Percentiles rank a stretch among this genome's conserved stretches.
Conservation (phyloP, 192 early-diverging fungal genomes). For the Coemansia umbellata region DNA sequence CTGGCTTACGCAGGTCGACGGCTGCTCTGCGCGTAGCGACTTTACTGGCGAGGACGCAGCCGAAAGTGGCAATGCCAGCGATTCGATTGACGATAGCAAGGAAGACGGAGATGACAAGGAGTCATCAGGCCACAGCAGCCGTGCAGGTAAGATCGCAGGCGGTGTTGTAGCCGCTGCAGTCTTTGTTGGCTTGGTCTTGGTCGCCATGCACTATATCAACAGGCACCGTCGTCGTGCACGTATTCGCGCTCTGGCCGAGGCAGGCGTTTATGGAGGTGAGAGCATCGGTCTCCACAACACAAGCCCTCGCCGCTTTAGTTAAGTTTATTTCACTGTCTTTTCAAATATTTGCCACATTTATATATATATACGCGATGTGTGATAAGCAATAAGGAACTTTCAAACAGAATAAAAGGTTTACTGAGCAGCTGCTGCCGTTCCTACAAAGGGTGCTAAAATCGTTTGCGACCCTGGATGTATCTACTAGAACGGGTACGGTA, state of each 20-base stretch:
- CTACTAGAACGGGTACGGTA: slow-evolving; percentile 43
- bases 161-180: slow-evolving; percentile 33
- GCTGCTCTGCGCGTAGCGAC: slow-evolving; percentile 24
- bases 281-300: slow-evolving; percentile 22
- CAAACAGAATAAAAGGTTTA: too few relatives aligned
- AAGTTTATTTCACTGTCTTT: background rate
- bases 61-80: background rate
- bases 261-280: slow-evolving; percentile 24
- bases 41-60: slow-evolving; percentile 20
- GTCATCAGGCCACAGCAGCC: background rate
- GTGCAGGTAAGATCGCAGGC: slow-evolving; percentile 37
- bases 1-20: slow-evolving; percentile 25
- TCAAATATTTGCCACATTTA: background rate
- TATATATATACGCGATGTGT: background rate
- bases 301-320: slow-evolving; percentile 9
- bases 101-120: background rate
- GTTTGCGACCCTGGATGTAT: slow-evolving; percentile 43
- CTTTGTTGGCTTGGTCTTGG: slow-evolving; percentile 18
- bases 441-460: slow-evolving; percentile 7
- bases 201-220: slow-evolving; percentile 44
- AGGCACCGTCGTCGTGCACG: slow-evolving; percentile 25
- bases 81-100: background rate
- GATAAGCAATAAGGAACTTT: background rate
- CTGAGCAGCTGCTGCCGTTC: too few relatives aligned
- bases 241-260: slow-evolving; percentile 18